Evolutionary conservation across 2,329 filamentous ascomycete genomes (phyloP).

Genomic region (Escovopsis weberi): DNA sequence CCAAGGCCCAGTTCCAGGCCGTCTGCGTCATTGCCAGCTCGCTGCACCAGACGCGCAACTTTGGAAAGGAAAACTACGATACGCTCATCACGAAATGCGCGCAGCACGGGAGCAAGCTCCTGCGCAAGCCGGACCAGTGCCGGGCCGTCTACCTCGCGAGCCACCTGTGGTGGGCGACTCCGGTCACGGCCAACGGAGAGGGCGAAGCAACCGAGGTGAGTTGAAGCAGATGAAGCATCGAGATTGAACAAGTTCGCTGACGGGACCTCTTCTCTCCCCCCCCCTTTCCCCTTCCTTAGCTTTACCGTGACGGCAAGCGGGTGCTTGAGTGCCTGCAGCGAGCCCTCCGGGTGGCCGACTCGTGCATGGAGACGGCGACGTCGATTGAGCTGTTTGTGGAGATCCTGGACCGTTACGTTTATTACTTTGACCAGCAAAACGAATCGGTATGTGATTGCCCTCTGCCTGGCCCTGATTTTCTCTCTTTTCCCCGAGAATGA

Average conservation of each 20-base stretch:
- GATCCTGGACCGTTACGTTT: conserved; percentile 95
- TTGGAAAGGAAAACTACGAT: conserved; percentile 95
- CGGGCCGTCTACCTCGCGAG: conserved; percentile 91
- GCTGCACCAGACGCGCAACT: conserved; percentile 76
- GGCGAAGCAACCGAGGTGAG: conserved; percentile 67
- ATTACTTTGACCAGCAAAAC: conserved; percentile 99
- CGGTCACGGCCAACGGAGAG: conserved; percentile 61
- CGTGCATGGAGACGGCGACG: conserved; percentile 96
- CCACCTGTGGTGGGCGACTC: conserved; percentile 95
- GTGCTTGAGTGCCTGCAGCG: conserved; percentile 93
- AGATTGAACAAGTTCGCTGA: conserved; percentile 10
- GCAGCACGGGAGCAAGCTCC: conserved; percentile 85
- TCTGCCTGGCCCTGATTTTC: not conserved
- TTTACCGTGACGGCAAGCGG: conserved; percentile 94
- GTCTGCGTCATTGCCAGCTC: conserved; percentile 88
- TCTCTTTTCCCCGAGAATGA: not conserved
- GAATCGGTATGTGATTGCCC: conserved; percentile 52
- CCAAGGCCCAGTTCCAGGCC: conserved; percentile 92
- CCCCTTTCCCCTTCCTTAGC: conserved; percentile 28
- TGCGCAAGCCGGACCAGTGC: conserved; percentile 97
- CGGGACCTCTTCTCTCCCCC: not conserved
- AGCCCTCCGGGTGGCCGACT: conserved; percentile 88
- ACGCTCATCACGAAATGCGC: conserved; percentile 97
- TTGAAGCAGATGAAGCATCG: conserved; percentile 6
- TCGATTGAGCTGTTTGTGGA: conserved; percentile 97